Percentiles rank a stretch among this genome's conserved stretches.
Evolutionary conservation across 1,284 basidiomycete species (phyloP).

Genomic region (Rhodotorula sp.): DNA sequence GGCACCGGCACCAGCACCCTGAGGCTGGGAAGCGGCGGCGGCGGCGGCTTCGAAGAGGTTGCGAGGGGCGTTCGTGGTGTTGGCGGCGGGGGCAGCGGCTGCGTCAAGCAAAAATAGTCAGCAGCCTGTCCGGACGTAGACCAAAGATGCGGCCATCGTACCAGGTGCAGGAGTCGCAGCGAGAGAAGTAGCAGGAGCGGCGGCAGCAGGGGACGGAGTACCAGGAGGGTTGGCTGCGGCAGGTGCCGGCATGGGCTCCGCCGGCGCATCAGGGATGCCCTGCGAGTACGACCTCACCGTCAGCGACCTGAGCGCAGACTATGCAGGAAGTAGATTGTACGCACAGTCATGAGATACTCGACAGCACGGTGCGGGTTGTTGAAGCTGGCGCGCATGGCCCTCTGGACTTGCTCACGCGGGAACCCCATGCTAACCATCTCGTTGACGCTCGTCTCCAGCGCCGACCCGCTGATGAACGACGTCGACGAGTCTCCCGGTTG

Average conservation of each 20-base stretch:
- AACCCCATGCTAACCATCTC: slow-evolving; percentile 97
- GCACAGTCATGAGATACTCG: slow-evolving; percentile 90
- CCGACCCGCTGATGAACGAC: slow-evolving; percentile 63
- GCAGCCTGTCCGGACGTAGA: not conserved
- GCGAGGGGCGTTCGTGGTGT: slow-evolving; percentile 34
- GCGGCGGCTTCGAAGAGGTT: slow-evolving; percentile 52
- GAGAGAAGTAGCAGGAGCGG: slow-evolving; percentile 46
- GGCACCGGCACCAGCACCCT: slow-evolving; percentile 41
- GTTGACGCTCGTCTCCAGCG: slow-evolving; percentile 69
- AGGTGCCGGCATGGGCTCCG: slow-evolving; percentile 48
- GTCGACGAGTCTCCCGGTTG: slow-evolving; percentile 39
- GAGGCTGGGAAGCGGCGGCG: slow-evolving; percentile 44
- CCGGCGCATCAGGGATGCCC: slow-evolving; percentile 70
- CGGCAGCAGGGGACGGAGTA: slow-evolving; percentile 66
- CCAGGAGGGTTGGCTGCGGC: slow-evolving; percentile 41
- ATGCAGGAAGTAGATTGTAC: slow-evolving; percentile 45
- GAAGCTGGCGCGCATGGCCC: slow-evolving; percentile 87
- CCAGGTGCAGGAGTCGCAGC: slow-evolving; percentile 41
- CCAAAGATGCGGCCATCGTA: not conserved
- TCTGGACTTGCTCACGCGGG: slow-evolving; percentile 75
- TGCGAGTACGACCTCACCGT: slow-evolving; percentile 44
- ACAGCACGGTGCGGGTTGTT: slow-evolving; percentile 98
- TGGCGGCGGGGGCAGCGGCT: not conserved
- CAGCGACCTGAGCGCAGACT: not conserved
- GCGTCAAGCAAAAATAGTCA: not conserved